Evolutionary conservation across 2,329 filamentous ascomycete species (phyloP), one percentile per base, ranked within the genome.

Genomic region (Saccharata proteae): DNA sequence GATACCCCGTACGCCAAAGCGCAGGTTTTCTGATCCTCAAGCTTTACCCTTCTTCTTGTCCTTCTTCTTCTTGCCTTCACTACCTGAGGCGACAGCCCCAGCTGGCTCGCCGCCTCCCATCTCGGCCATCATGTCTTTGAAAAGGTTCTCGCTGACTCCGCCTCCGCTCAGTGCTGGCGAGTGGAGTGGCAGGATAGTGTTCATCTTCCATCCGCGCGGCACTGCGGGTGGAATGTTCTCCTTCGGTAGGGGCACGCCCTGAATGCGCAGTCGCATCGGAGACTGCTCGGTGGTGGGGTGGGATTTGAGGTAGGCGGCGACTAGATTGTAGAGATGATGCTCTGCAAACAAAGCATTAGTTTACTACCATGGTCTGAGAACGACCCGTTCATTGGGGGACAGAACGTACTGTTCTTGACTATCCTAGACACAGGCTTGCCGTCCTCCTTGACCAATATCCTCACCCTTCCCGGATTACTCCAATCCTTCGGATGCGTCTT

Each of bases 401-500:
- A 23, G 26, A 13, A 61, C 69, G 32, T 57, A 74, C 71, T 82
- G 47, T 78, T 81, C 52, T 74, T 74, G 26, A 81, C 64, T 17
- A 58, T 59, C 16, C 58, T 44, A 39, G 66, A 68, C 21, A 65
- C 47, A 26, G 58, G 48, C 39, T 57, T 57, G 19, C 70, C 71
- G 37, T 71, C 64, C 40, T 69, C 74, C 54, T 74, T 78, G 34
- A 94, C 62, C 48, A 77, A 62, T 29, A 96, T 74, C 44, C 82
- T 76, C 40, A 96, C 82, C 37, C 90, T 71, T 3, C 90, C 90
- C 9, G 90, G 90, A 62, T 98, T 98, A 35, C 80, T 78, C 90
- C 90, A 98, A 64, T 98, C 90, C 61, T 90, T 88, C 5, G 90
- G 90, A 58, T 98, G 90, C 38, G 76, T 71, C 65, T 93, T 93